Evolutionary conservation across 768 basidiomycete genomes (phyloP), one percentile per base, ranked within the genome.

Genomic region (Sistotremastrum suecicum): DNA sequence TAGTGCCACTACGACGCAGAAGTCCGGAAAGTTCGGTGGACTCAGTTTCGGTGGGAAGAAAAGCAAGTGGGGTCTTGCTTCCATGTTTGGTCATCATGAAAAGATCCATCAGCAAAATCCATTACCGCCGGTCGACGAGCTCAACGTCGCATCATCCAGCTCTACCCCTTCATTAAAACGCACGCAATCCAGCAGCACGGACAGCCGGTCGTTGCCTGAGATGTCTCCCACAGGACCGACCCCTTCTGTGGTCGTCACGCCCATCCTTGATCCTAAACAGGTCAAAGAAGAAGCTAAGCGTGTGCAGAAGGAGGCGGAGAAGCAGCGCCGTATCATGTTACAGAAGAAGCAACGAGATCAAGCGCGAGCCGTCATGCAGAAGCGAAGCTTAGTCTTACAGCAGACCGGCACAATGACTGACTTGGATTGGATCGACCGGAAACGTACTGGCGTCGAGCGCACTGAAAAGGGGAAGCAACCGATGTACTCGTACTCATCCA

Each of bases 291-390:
- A 88, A 62, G 81, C 81, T 2, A 79, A 84, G 56, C 76, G 82
- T 36, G 60, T 83, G 43, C 76, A 78, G 47, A 75, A 73, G 48
- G 88, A 92, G 61, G 83, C 84, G 12, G 87, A 91, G 68, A 76
- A 80, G 56, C 83, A 86, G 53, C 79, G 82, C 50, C 84, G 88
- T 51, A 78, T 78, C 46, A 69, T 84, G 50, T 76, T 73, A 11
- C 76, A 80, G 60, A 78, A 76, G 54, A 78, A 68, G 57, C 78
- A 86, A 50, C 76, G 79, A 54, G 91, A 95, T 55, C 83, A 90
- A 61, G 86, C 90, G 11, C 76, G 90, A 45, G 88, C 87, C 39
- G 90, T 94, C 62, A 83, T 92, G 79, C 75, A 80, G 56, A 94
- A 92, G 67, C 82, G 87, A 51, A 80, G 75, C 49, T 77, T 80